Conservation (phyloP, 768 basidiomycete species). For the Serendipita sp. region DNA sequence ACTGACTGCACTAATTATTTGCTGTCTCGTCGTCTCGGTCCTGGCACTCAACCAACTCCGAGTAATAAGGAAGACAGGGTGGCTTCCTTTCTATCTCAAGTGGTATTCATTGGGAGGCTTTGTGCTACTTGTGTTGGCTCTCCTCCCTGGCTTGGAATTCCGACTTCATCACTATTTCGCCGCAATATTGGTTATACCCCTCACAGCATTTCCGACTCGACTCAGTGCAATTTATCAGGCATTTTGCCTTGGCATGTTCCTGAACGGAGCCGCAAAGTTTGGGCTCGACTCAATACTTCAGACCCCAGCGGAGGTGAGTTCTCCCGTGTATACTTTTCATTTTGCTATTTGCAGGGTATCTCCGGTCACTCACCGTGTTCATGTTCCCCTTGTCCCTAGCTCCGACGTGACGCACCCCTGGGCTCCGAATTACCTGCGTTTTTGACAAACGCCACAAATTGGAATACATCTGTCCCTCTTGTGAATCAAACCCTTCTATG, state of each 20-base stretch:
- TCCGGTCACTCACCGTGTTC: neutral
- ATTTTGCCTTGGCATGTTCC: slow-evolving; percentile 65
- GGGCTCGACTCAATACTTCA: slow-evolving; percentile 68
- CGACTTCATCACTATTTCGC: slow-evolving; percentile 75
- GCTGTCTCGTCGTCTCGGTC: slow-evolving; percentile 41
- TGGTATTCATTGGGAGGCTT: slow-evolving; percentile 61
- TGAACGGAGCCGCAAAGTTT: slow-evolving; percentile 65
- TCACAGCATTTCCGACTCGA: slow-evolving; percentile 67
- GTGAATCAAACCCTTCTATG: slow-evolving; percentile 41
- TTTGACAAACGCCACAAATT: slow-evolving; percentile 58
- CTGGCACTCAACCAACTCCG: slow-evolving; percentile 59
- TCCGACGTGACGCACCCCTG: slow-evolving; percentile 52
- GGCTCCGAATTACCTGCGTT: slow-evolving; percentile 57
- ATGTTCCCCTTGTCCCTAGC: slow-evolving; percentile 22
- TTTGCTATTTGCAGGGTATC: neutral
- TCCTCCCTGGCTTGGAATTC: slow-evolving; percentile 50
- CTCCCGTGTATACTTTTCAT: neutral
- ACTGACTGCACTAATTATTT: slow-evolving; percentile 48
- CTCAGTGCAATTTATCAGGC: slow-evolving; percentile 67
- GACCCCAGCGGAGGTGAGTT: slow-evolving; percentile 47
- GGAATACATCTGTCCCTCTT: slow-evolving; percentile 37
- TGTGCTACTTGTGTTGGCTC: slow-evolving; percentile 45
- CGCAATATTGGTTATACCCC: slow-evolving; percentile 56
- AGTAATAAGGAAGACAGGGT: slow-evolving; percentile 74
- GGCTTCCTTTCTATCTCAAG: slow-evolving; percentile 56